These are phyloP conservation scores for Silybum marianum DNA, from an alignment of 129 eudicot genomes.

Conservation along the genomic window DNA sequence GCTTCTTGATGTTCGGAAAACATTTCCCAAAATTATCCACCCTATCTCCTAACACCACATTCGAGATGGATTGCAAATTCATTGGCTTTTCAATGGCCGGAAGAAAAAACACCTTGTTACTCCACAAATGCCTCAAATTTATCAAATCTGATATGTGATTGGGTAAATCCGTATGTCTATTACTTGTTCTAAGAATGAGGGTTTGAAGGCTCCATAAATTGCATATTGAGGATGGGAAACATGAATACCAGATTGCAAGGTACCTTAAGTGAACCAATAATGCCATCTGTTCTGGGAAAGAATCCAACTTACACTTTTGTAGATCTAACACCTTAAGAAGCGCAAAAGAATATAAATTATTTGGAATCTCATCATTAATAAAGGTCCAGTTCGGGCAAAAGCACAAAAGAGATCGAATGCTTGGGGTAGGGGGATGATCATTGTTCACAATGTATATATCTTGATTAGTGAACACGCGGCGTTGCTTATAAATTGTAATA, in stretches of 20 bases:
- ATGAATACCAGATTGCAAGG: background rate
- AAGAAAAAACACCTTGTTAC: background rate
- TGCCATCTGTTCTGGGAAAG: background rate
- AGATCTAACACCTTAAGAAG: background rate
- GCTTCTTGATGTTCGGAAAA: slow-evolving; percentile 12
- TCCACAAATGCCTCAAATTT: background rate
- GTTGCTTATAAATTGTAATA: too few species aligned
- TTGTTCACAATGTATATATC: too few species aligned
- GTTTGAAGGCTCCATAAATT: background rate
- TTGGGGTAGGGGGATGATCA: background rate
- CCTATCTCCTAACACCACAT: background rate
- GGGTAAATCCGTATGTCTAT: too few species aligned
- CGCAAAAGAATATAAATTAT: background rate
- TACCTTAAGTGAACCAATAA: background rate
- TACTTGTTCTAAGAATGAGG: background rate
- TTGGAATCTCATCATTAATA: too few species aligned
- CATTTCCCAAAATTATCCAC: background rate
- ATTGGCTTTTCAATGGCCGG: background rate
- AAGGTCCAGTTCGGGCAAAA: too few species aligned
- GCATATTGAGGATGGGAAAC: background rate
- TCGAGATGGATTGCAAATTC: background rate
- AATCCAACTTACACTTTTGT: background rate
- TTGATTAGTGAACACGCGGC: background rate
- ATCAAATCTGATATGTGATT: too few species aligned
- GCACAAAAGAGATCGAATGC: background rate